These are phyloP conservation scores for Fraxinus cuspidata DNA, from an alignment of 257 asterid species.

Conservation along the genomic window DNA sequence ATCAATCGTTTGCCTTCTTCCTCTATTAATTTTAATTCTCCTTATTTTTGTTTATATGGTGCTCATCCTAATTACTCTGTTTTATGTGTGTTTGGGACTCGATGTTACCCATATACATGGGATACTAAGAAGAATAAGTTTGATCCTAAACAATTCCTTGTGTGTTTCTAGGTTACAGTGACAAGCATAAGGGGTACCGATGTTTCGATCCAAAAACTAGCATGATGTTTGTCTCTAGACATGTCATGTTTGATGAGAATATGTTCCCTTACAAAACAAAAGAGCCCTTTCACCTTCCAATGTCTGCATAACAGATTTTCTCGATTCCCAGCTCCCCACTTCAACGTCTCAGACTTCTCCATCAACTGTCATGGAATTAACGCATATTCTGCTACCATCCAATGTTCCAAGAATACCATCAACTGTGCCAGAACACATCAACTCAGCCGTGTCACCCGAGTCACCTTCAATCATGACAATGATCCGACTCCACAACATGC, in stretches of 20 bases:
- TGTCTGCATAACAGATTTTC: neutral
- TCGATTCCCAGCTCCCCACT: neutral
- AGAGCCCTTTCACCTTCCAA: neutral
- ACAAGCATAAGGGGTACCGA: neutral
- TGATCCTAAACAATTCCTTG: neutral
- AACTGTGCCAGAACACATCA: neutral
- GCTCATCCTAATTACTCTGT: neutral
- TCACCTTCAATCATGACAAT: neutral
- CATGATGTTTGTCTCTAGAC: neutral
- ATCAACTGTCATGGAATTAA: neutral
- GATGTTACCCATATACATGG: neutral
- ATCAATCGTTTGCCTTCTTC: neutral
- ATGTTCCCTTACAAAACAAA: neutral
- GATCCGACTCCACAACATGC: neutral
- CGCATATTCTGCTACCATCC: neutral
- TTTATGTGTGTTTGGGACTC: neutral
- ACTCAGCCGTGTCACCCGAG: neutral
- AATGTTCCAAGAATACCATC: neutral
- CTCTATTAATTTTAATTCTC: neutral
- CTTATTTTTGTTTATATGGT: neutral
- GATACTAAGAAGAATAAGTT: neutral
- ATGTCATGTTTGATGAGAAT: neutral
- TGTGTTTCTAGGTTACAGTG: slow-evolving; percentile 8
- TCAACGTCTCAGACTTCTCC: neutral
- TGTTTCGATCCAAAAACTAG: neutral